Percentiles rank a stretch among this genome's conserved stretches.
phyloP scores from a whole-genome alignment of 176 grass and related monocot genomes.

The Avena insularis region DNA sequence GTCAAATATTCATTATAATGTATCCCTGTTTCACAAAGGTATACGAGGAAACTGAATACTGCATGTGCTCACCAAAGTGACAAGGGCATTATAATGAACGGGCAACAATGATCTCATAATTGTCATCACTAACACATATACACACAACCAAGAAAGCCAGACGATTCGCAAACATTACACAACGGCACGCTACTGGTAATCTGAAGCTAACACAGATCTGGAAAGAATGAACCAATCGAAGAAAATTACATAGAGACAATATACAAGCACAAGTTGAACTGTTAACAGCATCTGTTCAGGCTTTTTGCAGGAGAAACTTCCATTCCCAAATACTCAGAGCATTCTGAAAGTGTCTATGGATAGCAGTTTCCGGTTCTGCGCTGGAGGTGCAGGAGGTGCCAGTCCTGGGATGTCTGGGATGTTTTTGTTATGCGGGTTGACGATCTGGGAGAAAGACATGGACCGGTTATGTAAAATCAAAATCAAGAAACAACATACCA shows the following conservation, averaged over 20 bases:
- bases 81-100: not conserved
- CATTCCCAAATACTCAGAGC: slow-evolving; percentile 42
- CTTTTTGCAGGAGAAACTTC: not conserved
- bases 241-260: slow-evolving; percentile 38
- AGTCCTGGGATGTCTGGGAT: slow-evolving; percentile 92
- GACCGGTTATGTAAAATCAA: slow-evolving; percentile 4
- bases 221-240: slow-evolving; percentile 46
- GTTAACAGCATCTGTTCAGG: slow-evolving; percentile 18
- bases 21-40: not conserved
- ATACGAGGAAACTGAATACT: not conserved
- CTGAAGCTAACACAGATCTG: slow-evolving; percentile 33
- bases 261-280: slow-evolving; percentile 69
- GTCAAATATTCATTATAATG: too few species aligned
- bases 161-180: slow-evolving; percentile 16
- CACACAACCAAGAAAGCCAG: slow-evolving; percentile 42
- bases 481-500: not conserved
- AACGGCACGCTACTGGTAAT: slow-evolving; percentile 22
- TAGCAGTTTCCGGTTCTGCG: slow-evolving; percentile 79
- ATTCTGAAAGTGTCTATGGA: slow-evolving; percentile 52
- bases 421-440: slow-evolving; percentile 87
- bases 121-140: slow-evolving; percentile 51
- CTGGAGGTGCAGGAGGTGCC: slow-evolving; percentile 93
- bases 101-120: not conserved
- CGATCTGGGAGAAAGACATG: slow-evolving; percentile 59
- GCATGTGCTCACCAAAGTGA: not conserved